Evolutionary conservation across 2,329 filamentous ascomycete species (phyloP), one percentile per base, ranked within the genome.

Genomic region (Nigrospora oryzae): DNA sequence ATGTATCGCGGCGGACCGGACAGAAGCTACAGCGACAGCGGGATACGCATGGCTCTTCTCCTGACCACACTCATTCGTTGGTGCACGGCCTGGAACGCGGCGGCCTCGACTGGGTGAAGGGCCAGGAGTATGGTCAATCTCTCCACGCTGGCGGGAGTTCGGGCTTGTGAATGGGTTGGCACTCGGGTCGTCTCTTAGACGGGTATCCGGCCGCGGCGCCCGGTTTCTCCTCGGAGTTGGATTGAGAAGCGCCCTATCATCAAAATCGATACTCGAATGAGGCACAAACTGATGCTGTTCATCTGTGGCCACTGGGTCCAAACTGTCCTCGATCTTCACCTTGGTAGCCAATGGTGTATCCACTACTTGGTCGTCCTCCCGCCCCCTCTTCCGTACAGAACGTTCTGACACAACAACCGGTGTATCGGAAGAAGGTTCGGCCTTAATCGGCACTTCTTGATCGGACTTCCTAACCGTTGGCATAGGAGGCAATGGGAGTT

Each of bases 241-340:
- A 58, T 53, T 71, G 63, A 39, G 62, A 36, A 59, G 60, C 8
- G 68, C 71, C 42, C 69, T 62, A 36, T 72, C 67, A 53, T 80
- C 75, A 11, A 84, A 65, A 54, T 85, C 81, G 42, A 84, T 68
- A 44, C 78, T 84, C 42, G 81, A 79, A 36, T 75, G 66, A 1
- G 69, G 64, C 16, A 62, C 53, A 47, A 70, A 64, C 11, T 50
- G 48, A 39, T 49, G 49, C 14, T 49, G 49, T 36, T 59, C 61
- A 36, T 52, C 51, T 13, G 46, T 56, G 36, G 58, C 43, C 2
- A 59, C 49, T 0, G 56, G 56, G 16, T 62, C 60, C n/a, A 63
- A 63, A 36, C 53, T 49, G 32, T 56, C 47, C 51, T 78, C 74
- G 6, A 51, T 47, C 53, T 79, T 78, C 38, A 77, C 51, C 42